Evolutionary conservation across 2,329 filamentous ascomycete species (phyloP), one percentile per base, ranked within the genome.

Genomic region (Exophiala phaeomuriformis): DNA sequence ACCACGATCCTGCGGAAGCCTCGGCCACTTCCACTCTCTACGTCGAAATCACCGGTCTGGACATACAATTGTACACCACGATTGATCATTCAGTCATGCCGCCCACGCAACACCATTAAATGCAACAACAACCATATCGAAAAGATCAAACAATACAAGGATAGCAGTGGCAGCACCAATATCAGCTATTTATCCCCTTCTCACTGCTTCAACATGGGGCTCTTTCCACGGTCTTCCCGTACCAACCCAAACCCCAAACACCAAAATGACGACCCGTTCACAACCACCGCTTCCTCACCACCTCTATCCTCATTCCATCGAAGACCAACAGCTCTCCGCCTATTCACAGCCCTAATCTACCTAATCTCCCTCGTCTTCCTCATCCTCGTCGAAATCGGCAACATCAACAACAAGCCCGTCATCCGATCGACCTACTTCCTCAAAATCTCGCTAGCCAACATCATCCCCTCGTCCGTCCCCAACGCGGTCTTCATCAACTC

Each of bases 401-500:
- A 87, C 70, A 84, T 83, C 49, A 77, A 75, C 63, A 75, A 82
- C 63, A 77, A 77, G 53, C 65, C 75, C 10, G 77, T 86, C 4
- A 75, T 90, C 33, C 79, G 78, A 55, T 73, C 81, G 53, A 88
- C 87, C 63, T 95, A 86, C 72, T 93, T 96, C 70, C 85, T 94
- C 69, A 85, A 84, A 63, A 80, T 96, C 64, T 80, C 95, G 69
- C 78, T 96, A 46, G 81, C 86, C 62, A 80, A 94, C 64, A 85
- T 96, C 66, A 84, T 95, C 52, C 86, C 86, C 0, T 74, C 81
- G 33, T 82, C 80, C 3, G 79, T 88, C 10, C 84, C 85, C 40
- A 85, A 90, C 66, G 82, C 83, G 6, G 72, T 78, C 28, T 77
- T 95, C 43, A 85, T 95, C 70, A 95, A 95, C 74, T 89, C 84